Evolutionary conservation across 371 early-diverging fungal species (phyloP).

Genomic region (Encephalitozoon cuniculi): DNA sequence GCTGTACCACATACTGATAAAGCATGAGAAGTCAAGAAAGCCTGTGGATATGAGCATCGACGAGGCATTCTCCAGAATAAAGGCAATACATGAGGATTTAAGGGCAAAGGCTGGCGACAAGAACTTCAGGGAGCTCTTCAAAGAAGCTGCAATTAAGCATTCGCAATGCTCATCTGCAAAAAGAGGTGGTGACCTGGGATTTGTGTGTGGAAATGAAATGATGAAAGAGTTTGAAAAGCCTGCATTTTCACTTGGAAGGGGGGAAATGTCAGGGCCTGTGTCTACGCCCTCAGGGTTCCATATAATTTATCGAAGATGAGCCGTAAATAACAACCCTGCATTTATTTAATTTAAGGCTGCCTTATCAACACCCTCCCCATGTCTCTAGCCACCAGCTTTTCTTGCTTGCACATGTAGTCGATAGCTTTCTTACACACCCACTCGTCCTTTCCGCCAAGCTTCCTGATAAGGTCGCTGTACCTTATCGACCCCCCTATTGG

Average conservation of each 20-base stretch:
- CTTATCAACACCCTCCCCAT: slow-evolving; percentile 53
- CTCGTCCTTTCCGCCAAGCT: slow-evolving; percentile 40
- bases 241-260: slow-evolving; percentile 72
- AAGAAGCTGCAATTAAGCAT: slow-evolving; percentile 65
- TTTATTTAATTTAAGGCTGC: slow-evolving; percentile 41
- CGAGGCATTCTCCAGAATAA: slow-evolving; percentile 69
- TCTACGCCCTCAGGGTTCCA: slow-evolving; percentile 84
- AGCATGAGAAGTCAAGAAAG: slow-evolving; percentile 72
- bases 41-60: slow-evolving; percentile 76
- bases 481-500: slow-evolving; percentile 55
- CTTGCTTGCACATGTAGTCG: slow-evolving; percentile 57
- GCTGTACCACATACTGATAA: slow-evolving; percentile 78
- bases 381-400: slow-evolving; percentile 53
- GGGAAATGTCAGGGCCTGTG: slow-evolving; percentile 71
- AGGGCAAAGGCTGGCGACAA: slow-evolving; percentile 32
- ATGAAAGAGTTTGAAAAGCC: slow-evolving; percentile 77
- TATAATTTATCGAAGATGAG: slow-evolving; percentile 64
- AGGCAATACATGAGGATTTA: slow-evolving; percentile 63
- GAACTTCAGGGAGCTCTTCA: slow-evolving; percentile 62
- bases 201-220: slow-evolving; percentile 72
- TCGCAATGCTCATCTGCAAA: slow-evolving; percentile 79
- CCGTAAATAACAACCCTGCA: neutral
- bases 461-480: slow-evolving; percentile 32
- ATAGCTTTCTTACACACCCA: slow-evolving; percentile 50
- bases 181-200: slow-evolving; percentile 75